These are phyloP conservation scores for Fusarium sp. DNA, from an alignment of 2,329 filamentous ascomycete species.

Conservation along the genomic window DNA sequence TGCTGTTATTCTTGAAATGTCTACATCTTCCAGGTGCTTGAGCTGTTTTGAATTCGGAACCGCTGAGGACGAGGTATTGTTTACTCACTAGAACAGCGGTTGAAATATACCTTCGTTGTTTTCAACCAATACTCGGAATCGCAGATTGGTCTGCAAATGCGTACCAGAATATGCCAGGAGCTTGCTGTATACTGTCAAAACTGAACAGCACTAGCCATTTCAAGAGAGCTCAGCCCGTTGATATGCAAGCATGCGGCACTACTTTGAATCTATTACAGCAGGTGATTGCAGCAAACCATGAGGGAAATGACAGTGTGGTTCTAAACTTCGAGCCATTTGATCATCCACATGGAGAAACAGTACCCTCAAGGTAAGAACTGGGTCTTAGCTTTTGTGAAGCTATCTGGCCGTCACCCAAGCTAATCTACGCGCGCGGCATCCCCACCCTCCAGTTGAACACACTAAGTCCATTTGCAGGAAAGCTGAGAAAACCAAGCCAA, in stretches of 20 bases:
- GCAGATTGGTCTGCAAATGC: neutral
- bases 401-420: neutral
- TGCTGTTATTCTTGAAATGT: neutral
- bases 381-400: neutral
- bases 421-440: constrained; percentile 35
- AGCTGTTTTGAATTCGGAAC: too few relatives aligned
- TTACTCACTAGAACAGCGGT: neutral
- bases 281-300: neutral
- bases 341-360: neutral
- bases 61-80: neutral
- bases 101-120: neutral
- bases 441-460: constrained; percentile 16
- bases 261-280: neutral
- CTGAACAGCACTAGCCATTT: constrained; percentile 9
- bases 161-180: neutral
- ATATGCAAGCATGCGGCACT: neutral
- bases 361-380: neutral
- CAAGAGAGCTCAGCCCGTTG: constrained; percentile 9
- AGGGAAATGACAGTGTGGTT: neutral
- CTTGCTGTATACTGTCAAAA: neutral
- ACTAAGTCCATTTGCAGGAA: constrained; percentile 3
- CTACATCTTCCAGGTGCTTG: neutral
- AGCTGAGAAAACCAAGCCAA: constrained; percentile 18
- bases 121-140: neutral
- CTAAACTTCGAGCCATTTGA: neutral